phyloP scores from a whole-genome alignment of 2,329 filamentous ascomycete genomes.

The Calonectria crousiana region DNA sequence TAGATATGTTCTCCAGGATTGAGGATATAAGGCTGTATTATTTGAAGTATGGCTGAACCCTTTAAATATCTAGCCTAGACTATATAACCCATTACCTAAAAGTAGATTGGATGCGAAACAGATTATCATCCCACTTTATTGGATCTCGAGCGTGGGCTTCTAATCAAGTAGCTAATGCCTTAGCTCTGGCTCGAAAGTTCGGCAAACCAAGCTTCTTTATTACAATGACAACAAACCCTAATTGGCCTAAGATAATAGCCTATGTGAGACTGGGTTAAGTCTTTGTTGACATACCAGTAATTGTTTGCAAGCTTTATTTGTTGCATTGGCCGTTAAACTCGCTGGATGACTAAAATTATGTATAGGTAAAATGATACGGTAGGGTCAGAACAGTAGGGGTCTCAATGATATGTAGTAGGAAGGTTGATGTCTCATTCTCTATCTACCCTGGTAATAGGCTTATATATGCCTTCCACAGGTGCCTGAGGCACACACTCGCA shows the following conservation, averaged over 20 bases:
- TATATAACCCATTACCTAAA: neutral
- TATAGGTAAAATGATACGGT: too few relatives aligned
- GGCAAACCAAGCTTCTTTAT: neutral
- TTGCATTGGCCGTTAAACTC: too few relatives aligned
- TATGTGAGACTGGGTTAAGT: neutral
- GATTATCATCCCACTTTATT: neutral
- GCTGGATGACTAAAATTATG: too few relatives aligned
- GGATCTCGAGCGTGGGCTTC: neutral
- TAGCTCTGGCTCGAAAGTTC: neutral
- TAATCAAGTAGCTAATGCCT: neutral
- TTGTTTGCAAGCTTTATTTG: too few relatives aligned
- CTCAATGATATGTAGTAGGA: too few relatives aligned
- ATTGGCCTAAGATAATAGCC: neutral
- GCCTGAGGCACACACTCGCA: too few relatives aligned
- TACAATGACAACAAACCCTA: neutral
- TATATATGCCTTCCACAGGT: too few relatives aligned
- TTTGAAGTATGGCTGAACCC: neutral
- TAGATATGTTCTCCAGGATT: neutral
- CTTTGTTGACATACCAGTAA: neutral
- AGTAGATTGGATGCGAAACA: neutral
- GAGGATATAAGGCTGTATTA: neutral
- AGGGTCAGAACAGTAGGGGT: too few relatives aligned
- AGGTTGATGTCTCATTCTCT: too few relatives aligned
- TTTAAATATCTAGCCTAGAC: neutral
- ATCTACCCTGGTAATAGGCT: too few relatives aligned